Evolutionary conservation across 768 basidiomycete species (phyloP).

Genomic region (Mycena vitilis): DNA sequence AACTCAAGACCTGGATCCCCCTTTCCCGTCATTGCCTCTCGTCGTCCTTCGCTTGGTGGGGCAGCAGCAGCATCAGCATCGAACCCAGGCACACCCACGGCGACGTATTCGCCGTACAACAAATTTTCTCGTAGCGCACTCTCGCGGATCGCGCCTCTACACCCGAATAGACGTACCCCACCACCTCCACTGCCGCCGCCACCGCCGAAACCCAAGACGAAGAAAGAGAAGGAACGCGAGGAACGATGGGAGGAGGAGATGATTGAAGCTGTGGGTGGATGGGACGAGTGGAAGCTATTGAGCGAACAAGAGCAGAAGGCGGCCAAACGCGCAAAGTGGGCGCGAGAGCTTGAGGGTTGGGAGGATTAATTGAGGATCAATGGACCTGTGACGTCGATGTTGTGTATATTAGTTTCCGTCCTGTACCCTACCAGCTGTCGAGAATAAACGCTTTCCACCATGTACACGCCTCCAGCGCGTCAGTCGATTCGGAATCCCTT

Average conservation of each 20-base stretch:
- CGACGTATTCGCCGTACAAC: constrained; percentile 70
- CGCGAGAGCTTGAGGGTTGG: constrained; percentile 70
- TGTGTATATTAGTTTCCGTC: constrained; percentile 8
- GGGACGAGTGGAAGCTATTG: constrained; percentile 65
- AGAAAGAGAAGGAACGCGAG: constrained; percentile 81
- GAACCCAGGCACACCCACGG: constrained; percentile 35
- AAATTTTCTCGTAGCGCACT: constrained; percentile 74
- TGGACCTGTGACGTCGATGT: not conserved
- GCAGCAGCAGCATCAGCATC: constrained; percentile 29
- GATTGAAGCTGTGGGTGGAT: constrained; percentile 77
- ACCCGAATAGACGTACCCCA: constrained; percentile 77
- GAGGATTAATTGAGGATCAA: constrained; percentile 52
- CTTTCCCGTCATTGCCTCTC: constrained; percentile 49
- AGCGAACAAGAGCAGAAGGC: constrained; percentile 62
- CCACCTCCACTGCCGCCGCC: constrained; percentile 79
- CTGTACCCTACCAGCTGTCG: not conserved
- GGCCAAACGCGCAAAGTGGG: constrained; percentile 70
- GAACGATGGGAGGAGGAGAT: constrained; percentile 87
- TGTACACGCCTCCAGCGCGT: constrained; percentile 15
- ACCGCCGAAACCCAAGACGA: constrained; percentile 80
- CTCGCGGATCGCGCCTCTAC: constrained; percentile 79
- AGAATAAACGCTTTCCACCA: not conserved
- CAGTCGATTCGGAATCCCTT: constrained; percentile 19
- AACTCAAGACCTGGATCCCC: constrained; percentile 76
- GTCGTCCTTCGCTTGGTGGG: constrained; percentile 36